Evolutionary conservation across 441 rosid genomes (phyloP).

Genomic region (Erodium moschatum): DNA sequence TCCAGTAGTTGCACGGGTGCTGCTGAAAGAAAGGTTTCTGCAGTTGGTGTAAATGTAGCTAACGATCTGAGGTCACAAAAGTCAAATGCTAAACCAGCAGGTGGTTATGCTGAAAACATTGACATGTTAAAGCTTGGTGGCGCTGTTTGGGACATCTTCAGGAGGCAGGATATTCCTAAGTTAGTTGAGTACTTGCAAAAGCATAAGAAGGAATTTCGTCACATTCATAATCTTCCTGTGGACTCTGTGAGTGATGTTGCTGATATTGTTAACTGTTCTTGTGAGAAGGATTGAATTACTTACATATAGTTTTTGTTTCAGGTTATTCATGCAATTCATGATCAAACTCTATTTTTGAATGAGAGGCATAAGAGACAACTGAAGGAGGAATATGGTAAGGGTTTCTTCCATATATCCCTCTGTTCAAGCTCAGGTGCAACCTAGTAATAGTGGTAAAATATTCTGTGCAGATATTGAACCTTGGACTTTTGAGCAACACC

Average conservation of each 20-base stretch:
- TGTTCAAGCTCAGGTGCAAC: not conserved
- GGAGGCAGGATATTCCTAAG: slow-evolving; percentile 82
- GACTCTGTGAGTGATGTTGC: slow-evolving; percentile 34
- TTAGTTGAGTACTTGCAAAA: slow-evolving; percentile 57
- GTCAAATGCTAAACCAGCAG: not conserved
- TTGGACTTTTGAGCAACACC: slow-evolving; percentile 80
- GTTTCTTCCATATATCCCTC: slow-evolving; percentile 1
- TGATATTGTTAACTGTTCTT: slow-evolving; percentile 2
- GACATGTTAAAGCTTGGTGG: slow-evolving; percentile 22
- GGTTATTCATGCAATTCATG: slow-evolving; percentile 85
- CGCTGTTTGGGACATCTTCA: slow-evolving; percentile 92
- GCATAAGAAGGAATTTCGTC: slow-evolving; percentile 67
- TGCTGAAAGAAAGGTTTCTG: slow-evolving; percentile 8
- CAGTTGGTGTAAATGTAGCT: slow-evolving; percentile 1
- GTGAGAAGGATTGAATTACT: slow-evolving; percentile 5
- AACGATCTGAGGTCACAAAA: not conserved
- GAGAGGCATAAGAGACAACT: slow-evolving; percentile 61
- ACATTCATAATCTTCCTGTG: slow-evolving; percentile 56
- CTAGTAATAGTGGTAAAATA: not conserved
- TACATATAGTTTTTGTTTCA: slow-evolving; percentile 14
- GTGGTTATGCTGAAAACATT: not conserved
- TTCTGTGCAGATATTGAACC: slow-evolving; percentile 59
- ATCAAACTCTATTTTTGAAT: slow-evolving; percentile 61
- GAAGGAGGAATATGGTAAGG: slow-evolving; percentile 69
- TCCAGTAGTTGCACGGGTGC: slow-evolving; percentile 6